These are phyloP conservation scores for Diversispora eburnea DNA, from an alignment of 192 early-diverging fungal species.

Conservation along the genomic window DNA sequence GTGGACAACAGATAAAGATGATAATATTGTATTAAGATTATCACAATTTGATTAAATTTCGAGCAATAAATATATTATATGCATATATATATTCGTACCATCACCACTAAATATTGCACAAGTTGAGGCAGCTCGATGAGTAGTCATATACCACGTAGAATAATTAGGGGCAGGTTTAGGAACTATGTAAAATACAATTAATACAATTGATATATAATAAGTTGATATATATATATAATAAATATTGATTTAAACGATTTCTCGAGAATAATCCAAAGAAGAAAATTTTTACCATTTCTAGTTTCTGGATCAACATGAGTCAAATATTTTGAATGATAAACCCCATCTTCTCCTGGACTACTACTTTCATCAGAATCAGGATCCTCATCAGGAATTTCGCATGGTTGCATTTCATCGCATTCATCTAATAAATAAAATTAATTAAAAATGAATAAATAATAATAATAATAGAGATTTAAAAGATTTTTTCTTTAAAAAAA, in stretches of 20 bases:
- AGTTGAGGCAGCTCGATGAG: conserved; percentile 71
- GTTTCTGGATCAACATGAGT: conserved; percentile 33
- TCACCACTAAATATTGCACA: conserved; percentile 61
- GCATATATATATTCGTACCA: conserved; percentile 37
- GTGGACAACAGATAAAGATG: too few relatives aligned
- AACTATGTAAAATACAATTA: conserved; percentile 22
- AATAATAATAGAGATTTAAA: too few relatives aligned
- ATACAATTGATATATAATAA: background rate
- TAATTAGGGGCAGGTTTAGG: conserved; percentile 52
- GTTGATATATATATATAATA: background rate
- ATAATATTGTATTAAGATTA: too few relatives aligned
- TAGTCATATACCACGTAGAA: conserved; percentile 67
- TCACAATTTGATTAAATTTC: background rate
- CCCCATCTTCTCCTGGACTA: conserved; percentile 31
- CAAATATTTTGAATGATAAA: conserved; percentile 14
- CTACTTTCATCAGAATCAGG: conserved; percentile 26
- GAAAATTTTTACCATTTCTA: conserved; percentile 40
- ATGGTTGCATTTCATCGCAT: conserved; percentile 39
- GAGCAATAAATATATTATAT: background rate
- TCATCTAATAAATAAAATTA: conserved; percentile 27
- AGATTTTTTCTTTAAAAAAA: too few relatives aligned
- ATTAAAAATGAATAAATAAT: background rate
- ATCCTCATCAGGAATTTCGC: conserved; percentile 27
- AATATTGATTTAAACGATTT: conserved; percentile 20
- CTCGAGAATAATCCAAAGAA: conserved; percentile 9